phyloP scores from a whole-genome alignment of 495 filamentous ascomycete species.

The Tuber microsphaerosporum region DNA sequence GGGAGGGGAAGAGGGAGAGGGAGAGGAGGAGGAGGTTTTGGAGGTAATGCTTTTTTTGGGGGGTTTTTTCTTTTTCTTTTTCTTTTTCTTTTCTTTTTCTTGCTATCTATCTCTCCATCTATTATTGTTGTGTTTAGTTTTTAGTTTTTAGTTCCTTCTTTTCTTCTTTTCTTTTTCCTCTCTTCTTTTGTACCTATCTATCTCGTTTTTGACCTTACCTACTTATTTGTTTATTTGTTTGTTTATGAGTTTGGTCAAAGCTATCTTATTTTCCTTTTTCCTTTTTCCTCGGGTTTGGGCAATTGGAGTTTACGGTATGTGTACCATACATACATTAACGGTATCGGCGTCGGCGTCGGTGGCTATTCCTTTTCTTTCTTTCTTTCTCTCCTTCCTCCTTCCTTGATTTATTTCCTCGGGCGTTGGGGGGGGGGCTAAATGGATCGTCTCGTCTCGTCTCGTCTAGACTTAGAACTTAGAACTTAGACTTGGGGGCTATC shows the following conservation, averaged over 20 bases:
- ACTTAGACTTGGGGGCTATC: background rate
- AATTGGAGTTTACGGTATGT: background rate
- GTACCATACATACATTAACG: background rate
- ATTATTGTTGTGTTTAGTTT: background rate
- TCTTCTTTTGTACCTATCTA: background rate
- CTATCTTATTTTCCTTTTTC: background rate
- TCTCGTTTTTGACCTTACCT: background rate
- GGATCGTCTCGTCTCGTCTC: background rate
- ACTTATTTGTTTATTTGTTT: background rate
- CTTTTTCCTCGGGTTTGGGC: background rate
- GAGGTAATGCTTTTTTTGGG: slow-evolving; percentile 8
- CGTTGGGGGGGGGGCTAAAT: background rate
- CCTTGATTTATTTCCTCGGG: background rate
- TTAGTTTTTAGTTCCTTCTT: too few relatives aligned
- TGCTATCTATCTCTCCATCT: background rate
- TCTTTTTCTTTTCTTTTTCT: background rate
- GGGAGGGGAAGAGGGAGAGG: background rate
- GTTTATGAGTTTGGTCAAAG: background rate
- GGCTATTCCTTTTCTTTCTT: background rate
- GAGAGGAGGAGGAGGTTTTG: background rate
- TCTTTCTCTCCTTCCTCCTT: background rate
- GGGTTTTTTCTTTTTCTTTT: background rate
- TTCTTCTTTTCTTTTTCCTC: background rate
- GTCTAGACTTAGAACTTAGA: background rate
- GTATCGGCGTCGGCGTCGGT: background rate